These are phyloP conservation scores for Acacia crassicarpa DNA, from an alignment of 306 rosid species.

Conservation along the genomic window DNA sequence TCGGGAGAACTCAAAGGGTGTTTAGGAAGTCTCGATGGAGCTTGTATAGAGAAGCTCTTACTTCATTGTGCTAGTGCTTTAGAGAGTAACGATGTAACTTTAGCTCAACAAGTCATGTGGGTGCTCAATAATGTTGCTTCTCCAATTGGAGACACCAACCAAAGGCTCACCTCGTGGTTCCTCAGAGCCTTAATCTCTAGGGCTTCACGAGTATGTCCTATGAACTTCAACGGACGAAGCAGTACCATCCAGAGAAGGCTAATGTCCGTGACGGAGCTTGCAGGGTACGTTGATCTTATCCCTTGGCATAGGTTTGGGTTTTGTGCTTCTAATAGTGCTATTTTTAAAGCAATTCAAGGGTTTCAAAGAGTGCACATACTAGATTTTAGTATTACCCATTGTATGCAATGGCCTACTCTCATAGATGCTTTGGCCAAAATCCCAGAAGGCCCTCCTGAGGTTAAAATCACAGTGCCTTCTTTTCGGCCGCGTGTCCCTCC, in stretches of 20 bases:
- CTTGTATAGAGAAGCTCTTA: constrained; percentile 84
- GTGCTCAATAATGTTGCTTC: constrained; percentile 94
- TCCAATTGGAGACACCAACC: constrained; percentile 82
- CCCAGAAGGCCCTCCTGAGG: constrained; percentile 80
- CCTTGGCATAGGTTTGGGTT: constrained; percentile 96
- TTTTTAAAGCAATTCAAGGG: constrained; percentile 66
- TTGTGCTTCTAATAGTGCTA: constrained; percentile 78
- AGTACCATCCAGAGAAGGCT: constrained; percentile 52
- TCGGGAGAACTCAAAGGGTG: constrained; percentile 75
- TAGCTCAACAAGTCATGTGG: constrained; percentile 99
- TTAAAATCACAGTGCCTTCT: constrained; percentile 75
- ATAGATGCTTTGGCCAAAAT: constrained; percentile 77
- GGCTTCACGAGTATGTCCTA: constrained; percentile 75
- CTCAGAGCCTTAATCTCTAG: constrained; percentile 84
- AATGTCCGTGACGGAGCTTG: constrained; percentile 82
- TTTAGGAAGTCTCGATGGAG: constrained; percentile 87
- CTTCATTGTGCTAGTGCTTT: constrained; percentile 86
- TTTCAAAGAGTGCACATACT: constrained; percentile 66
- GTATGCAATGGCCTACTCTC: constrained; percentile 99
- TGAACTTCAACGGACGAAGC: constrained; percentile 49
- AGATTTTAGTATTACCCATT: constrained; percentile 84
- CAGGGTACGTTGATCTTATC: constrained; percentile 94
- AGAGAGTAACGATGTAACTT: constrained; percentile 83
- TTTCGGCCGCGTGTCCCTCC: constrained; percentile 66
- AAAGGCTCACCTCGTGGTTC: constrained; percentile 87